Base-by-base conservation (phyloP, 306 rosid species). In the Cercis canadensis region DNA sequence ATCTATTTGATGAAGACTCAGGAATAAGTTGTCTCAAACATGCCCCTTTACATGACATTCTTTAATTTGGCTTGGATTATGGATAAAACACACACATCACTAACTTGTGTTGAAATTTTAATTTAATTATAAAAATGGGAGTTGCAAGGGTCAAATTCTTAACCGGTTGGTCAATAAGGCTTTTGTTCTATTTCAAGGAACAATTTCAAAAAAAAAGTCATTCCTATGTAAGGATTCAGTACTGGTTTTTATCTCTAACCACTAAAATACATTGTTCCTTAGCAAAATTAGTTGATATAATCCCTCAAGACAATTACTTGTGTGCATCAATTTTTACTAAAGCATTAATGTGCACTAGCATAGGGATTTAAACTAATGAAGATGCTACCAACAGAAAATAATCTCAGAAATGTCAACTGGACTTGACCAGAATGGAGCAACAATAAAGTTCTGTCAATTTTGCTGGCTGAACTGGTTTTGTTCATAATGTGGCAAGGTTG, bases 121-220 rank as follows among this genome's bases (percentile, higher is more conserved):
- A 11, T 41, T 29, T 17, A 56, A 51, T 57, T 36, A 55, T 51
- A 37, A 14, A 19, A 56, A 24, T 47, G 17, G 4, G 63, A 46
- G n/a, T 43, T 11, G 16, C 8, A 21, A 44, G 62, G 36, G 62
- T 52, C 64, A 12, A 51, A 24, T 47, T 71, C 36, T 32, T 21
- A 39, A 60, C 63, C 37, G n/a, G 31, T 40, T 40, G 7, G 43
- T 54, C 59, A 5, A 0, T 37, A 8, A 8, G 36, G 57, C 56
- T 71, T 11, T 71, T 50, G 24, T 78, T 72, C 63, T 63, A 5
- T 15, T 52, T 32, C 57, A 76, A 45, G 58, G 64, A 60, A 60
- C 31, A 62, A 12, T 67, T 32, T 24, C 29, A 3, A 24, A n/a
- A n/a, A n/a, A n/a, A n/a, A n/a, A n/a, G n/a, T n/a, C n/a, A 54